Conservation (phyloP, 2,329 filamentous ascomycete species). For the Thielaviopsis populi region DNA sequence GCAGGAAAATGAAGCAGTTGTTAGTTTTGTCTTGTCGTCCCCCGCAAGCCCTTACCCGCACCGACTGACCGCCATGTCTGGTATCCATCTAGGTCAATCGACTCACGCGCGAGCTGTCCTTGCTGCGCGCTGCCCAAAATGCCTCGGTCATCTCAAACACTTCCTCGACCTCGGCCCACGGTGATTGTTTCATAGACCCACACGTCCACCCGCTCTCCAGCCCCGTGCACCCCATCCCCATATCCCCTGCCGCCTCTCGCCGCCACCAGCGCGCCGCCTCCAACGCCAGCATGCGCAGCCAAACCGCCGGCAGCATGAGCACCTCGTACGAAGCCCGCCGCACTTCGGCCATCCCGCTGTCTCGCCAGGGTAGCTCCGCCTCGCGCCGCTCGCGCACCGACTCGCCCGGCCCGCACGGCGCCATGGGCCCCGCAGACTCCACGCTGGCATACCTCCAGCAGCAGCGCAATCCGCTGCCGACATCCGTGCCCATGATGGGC, state of each 20-base stretch:
- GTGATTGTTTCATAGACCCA: conserved; percentile 35
- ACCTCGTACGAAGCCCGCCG: conserved; percentile 25
- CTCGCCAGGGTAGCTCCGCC: conserved; percentile 40
- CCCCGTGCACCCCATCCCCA: conserved; percentile 41
- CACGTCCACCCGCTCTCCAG: conserved; percentile 41
- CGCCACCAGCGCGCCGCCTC: conserved; percentile 45
- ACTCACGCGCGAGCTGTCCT: conserved; percentile 71
- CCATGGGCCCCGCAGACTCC: conserved; percentile 21
- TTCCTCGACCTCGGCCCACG: conserved; percentile 45
- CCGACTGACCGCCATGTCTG: neutral
- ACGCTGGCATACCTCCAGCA: conserved; percentile 35
- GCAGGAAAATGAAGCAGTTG: conserved; percentile 89
- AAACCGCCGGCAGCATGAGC: conserved; percentile 29
- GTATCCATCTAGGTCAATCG: conserved; percentile 58
- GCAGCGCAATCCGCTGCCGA: conserved; percentile 28
- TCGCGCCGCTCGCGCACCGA: conserved; percentile 38
- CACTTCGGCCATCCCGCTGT: conserved; percentile 32
- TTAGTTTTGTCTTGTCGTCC: conserved; percentile 30
- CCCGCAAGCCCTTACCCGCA: neutral
- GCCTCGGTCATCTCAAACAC: conserved; percentile 50
- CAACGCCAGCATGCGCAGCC: conserved; percentile 38
- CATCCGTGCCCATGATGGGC: conserved; percentile 20
- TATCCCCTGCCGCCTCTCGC: conserved; percentile 27
- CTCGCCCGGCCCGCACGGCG: conserved; percentile 27
- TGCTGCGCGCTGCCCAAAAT: conserved; percentile 59